Percentiles rank a stretch among this genome's conserved stretches.
Evolutionary conservation across 495 filamentous ascomycete genomes (phyloP).

Genomic region (Tuber indicum): DNA sequence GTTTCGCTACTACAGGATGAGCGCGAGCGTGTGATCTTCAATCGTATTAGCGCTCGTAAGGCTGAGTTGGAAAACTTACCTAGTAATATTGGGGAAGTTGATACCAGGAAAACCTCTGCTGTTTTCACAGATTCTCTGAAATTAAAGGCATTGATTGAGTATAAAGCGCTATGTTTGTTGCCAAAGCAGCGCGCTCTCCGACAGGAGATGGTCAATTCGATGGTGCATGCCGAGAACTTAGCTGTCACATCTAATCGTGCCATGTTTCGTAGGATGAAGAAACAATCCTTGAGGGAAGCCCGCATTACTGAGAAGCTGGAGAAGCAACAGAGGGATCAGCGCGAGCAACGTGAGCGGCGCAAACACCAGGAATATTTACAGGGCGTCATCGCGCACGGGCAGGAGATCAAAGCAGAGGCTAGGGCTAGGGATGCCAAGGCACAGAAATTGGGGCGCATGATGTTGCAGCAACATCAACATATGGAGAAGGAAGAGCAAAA

Average conservation of each 20-base stretch:
- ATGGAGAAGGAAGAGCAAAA: constrained; percentile 99
- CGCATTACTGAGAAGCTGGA: constrained; percentile 96
- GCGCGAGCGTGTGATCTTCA: constrained; percentile 78
- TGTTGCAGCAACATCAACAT: constrained; percentile 80
- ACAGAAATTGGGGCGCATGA: constrained; percentile 79
- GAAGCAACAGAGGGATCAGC: constrained; percentile 94
- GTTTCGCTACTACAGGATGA: constrained; percentile 75
- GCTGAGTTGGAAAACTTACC: constrained; percentile 72
- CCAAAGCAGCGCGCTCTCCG: constrained; percentile 78
- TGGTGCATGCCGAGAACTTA: constrained; percentile 88
- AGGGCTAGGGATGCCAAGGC: constrained; percentile 52
- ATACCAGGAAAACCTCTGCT: constrained; percentile 65
- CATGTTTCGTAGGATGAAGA: constrained; percentile 88
- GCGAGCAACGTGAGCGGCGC: constrained; percentile 89
- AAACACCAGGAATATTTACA: constrained; percentile 86
- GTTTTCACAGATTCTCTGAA: constrained; percentile 60
- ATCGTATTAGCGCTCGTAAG: constrained; percentile 76
- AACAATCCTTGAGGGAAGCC: constrained; percentile 89
- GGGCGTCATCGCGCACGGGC: constrained; percentile 61
- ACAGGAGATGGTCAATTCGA: constrained; percentile 75
- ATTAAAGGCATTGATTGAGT: constrained; percentile 83
- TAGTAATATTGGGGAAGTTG: constrained; percentile 76
- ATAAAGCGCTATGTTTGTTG: constrained; percentile 75
- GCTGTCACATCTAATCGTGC: constrained; percentile 90
- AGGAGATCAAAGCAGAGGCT: constrained; percentile 57